A percentile compares a stretch with the other conserved stretches of the same genome.
Conservation (phyloP, 192 early-diverging fungal genomes). For the Phlyctochytrium planicorne region DNA sequence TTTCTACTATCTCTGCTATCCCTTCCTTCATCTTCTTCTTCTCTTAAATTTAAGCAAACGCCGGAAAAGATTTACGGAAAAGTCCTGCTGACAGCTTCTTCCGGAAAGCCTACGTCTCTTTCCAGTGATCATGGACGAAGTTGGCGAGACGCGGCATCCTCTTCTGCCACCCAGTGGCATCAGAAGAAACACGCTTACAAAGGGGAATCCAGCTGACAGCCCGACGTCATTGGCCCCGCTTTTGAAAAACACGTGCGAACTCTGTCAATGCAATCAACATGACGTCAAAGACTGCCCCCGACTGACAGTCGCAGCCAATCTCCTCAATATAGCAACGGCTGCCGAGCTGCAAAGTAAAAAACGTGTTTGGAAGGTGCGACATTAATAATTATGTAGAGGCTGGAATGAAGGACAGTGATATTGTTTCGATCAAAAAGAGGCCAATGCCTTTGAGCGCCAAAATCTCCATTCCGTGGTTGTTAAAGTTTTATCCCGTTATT, state of each 20-base stretch:
- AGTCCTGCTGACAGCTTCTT: no score
- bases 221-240: neutral
- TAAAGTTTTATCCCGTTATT: neutral
- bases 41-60: no score
- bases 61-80: no score
- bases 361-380: neutral
- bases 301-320: neutral
- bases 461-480: neutral
- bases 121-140: no score
- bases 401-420: neutral
- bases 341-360: neutral
- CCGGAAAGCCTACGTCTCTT: no score
- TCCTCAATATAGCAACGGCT: neutral
- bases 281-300: neutral
- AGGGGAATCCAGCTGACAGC: neutral
- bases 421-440: neutral
- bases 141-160: no score
- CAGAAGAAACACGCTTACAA: no score
- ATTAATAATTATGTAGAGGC: no score
- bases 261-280: neutral
- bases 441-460: neutral
- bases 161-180: no score
- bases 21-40: no score
- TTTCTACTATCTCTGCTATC: no score
- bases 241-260: neutral